Percentiles rank a stretch among this genome's conserved stretches.
Conservation (phyloP, 1,139 yeast species). For the Suhomyces atakaporum region DNA sequence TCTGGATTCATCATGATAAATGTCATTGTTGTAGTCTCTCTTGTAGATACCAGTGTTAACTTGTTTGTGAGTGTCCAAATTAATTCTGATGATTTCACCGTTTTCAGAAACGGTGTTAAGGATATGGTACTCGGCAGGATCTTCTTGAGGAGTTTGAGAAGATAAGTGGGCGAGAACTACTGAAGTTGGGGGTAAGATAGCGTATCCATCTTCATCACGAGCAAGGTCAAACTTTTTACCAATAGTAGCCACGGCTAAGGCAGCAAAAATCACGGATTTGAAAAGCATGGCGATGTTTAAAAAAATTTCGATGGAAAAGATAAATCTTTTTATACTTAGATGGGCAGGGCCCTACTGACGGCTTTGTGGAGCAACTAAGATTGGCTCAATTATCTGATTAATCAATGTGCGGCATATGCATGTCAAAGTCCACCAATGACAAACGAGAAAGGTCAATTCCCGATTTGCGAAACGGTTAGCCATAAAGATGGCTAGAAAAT, state of each 20-base stretch:
- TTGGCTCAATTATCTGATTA: slow-evolving; percentile 9
- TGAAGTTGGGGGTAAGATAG: slow-evolving; percentile 19
- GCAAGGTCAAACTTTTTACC: slow-evolving; percentile 15
- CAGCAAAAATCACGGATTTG: slow-evolving; percentile 11
- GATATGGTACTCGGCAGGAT: slow-evolving; percentile 16
- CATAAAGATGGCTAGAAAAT: too few relatives aligned
- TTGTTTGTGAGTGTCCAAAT: slow-evolving; percentile 19
- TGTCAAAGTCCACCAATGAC: slow-evolving; percentile 6
- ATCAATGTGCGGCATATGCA: slow-evolving; percentile 8
- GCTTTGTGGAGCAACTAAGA: slow-evolving; percentile 1
- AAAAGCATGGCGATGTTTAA: slow-evolving; percentile 14
- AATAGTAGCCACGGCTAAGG: slow-evolving; percentile 14
- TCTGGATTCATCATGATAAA: slow-evolving; percentile 13
- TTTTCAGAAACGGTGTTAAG: slow-evolving; percentile 16
- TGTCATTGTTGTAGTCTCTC: slow-evolving; percentile 14
- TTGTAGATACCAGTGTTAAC: slow-evolving; percentile 16
- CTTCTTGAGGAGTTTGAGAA: slow-evolving; percentile 7
- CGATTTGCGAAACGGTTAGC: slow-evolving; percentile 4
- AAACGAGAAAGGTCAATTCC: slow-evolving; percentile 1
- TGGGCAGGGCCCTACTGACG: slow-evolving; percentile 1
- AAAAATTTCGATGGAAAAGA: slow-evolving; percentile 5
- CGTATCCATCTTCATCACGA: slow-evolving; percentile 17
- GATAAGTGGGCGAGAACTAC: slow-evolving; percentile 16
- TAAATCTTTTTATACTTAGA: slow-evolving; percentile 3
- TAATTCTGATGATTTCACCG: slow-evolving; percentile 17